phyloP scores from a whole-genome alignment of 108 stramenopile genomes.

The Cyclotella choctawhatcheeana region DNA sequence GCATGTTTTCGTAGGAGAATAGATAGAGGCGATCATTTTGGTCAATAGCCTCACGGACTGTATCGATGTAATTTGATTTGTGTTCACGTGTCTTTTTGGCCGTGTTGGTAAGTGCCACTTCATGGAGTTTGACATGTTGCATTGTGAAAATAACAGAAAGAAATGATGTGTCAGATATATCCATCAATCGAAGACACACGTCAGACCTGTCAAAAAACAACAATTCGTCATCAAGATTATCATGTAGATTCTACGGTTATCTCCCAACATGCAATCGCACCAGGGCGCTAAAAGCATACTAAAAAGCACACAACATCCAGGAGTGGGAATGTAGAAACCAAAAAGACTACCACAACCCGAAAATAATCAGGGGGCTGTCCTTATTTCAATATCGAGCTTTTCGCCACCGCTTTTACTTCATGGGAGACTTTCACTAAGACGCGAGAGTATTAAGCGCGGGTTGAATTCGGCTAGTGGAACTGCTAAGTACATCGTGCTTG shows the following conservation, averaged over 20 bases:
- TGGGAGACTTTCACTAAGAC: slow-evolving; percentile 21
- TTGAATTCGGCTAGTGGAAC: slow-evolving; percentile 32
- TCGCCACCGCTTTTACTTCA: slow-evolving; percentile 42
- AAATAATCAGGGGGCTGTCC: slow-evolving; percentile 12
- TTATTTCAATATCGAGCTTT: slow-evolving; percentile 43
- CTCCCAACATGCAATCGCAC: slow-evolving; percentile 42
- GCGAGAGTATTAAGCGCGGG: slow-evolving; percentile 30
- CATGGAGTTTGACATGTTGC: neutral
- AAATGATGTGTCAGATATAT: neutral
- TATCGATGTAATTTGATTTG: slow-evolving; percentile 85
- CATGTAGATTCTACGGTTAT: slow-evolving; percentile 40
- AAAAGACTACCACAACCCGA: slow-evolving; percentile 21
- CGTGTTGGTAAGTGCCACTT: slow-evolving; percentile 93
- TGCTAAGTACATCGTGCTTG: slow-evolving; percentile 26
- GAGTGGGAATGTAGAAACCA: slow-evolving; percentile 47
- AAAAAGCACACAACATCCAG: slow-evolving; percentile 29
- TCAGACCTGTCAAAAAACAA: neutral
- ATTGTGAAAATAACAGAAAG: neutral
- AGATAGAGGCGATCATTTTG: slow-evolving; percentile 84
- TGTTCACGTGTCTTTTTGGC: slow-evolving; percentile 92
- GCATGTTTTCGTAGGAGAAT: slow-evolving; percentile 95
- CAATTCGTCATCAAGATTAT: neutral
- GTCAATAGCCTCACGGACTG: slow-evolving; percentile 89
- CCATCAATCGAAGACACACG: neutral
- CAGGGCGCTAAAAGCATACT: slow-evolving; percentile 32